Evolutionary conservation across 2,329 filamentous ascomycete genomes (phyloP).

Genomic region (Exophiala phaeomuriformis): DNA sequence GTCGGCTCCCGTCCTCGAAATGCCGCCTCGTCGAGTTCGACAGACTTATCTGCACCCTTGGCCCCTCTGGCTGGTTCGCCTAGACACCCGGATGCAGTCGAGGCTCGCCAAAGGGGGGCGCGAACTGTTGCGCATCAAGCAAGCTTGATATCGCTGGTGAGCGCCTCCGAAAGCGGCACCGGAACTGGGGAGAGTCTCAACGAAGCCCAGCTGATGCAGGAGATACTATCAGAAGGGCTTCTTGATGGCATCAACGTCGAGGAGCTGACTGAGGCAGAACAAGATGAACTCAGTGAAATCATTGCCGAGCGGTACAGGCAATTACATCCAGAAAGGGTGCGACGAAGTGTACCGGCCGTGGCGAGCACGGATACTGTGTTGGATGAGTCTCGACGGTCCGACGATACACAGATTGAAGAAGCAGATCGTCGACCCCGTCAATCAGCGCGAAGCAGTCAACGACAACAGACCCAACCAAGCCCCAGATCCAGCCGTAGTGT

Average conservation of each 20-base stretch:
- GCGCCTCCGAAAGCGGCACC: slow-evolving; percentile 54
- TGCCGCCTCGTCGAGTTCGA: slow-evolving; percentile 12
- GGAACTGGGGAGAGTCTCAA: slow-evolving; percentile 59
- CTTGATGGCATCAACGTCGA: slow-evolving; percentile 83
- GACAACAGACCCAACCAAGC: slow-evolving; percentile 17
- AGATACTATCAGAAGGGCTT: slow-evolving; percentile 80
- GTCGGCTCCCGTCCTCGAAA: slow-evolving; percentile 25
- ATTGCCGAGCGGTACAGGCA: slow-evolving; percentile 84
- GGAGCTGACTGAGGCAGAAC: slow-evolving; percentile 72
- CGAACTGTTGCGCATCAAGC: slow-evolving; percentile 80
- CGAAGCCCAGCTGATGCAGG: slow-evolving; percentile 78
- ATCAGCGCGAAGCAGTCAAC: slow-evolving; percentile 24
- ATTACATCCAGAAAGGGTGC: slow-evolving; percentile 52
- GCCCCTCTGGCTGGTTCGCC: slow-evolving; percentile 21
- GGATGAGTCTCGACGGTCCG: slow-evolving; percentile 28
- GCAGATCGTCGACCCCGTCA: slow-evolving; percentile 31
- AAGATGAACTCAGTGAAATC: slow-evolving; percentile 82
- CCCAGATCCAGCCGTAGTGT: slow-evolving; percentile 16
- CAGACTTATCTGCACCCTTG: slow-evolving; percentile 6
- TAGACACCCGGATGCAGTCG: slow-evolving; percentile 27
- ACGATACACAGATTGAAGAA: slow-evolving; percentile 38
- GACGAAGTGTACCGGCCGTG: slow-evolving; percentile 42
- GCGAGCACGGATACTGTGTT: slow-evolving; percentile 21
- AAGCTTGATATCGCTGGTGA: slow-evolving; percentile 76
- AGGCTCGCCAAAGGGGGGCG: slow-evolving; percentile 32